Evolutionary conservation across 176 grass and related monocot species (phyloP).

Genomic region (Phoenix dactylifera): DNA sequence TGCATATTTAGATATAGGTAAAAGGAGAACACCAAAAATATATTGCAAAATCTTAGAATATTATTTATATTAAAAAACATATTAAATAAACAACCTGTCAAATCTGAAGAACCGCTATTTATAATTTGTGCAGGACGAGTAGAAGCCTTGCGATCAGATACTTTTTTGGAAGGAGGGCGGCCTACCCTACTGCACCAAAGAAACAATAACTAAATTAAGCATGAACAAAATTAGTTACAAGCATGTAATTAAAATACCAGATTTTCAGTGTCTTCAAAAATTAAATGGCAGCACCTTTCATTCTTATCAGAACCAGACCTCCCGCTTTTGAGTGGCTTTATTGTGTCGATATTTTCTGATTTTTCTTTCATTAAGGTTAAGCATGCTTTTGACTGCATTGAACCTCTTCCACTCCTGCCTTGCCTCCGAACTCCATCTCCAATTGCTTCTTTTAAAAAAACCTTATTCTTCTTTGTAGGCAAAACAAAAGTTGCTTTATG

Average conservation of each 20-base stretch:
- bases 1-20: constrained; percentile 1
- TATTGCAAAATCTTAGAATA: too few species aligned
- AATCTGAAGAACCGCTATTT: constrained; percentile 31
- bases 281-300: constrained; percentile 39
- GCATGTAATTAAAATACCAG: neutral
- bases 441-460: constrained; percentile 72
- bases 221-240: neutral
- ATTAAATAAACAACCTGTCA: constrained; percentile 32
- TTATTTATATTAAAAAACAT: constrained; percentile 1
- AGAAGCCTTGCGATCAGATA: constrained; percentile 52
- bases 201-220: neutral
- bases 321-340: constrained; percentile 55
- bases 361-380: constrained; percentile 51
- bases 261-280: neutral
- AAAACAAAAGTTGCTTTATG: constrained; percentile 30
- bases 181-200: constrained; percentile 50
- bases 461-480: constrained; percentile 47
- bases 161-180: constrained; percentile 45
- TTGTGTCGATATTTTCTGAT: constrained; percentile 30
- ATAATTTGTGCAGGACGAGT: constrained; percentile 31
- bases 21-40: neutral
- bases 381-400: constrained; percentile 39
- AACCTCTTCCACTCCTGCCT: constrained; percentile 58
- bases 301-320: constrained; percentile 47
- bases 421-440: constrained; percentile 46